Percentiles rank a stretch among this genome's conserved stretches.
Conservation (phyloP, 2,329 filamentous ascomycete genomes). For the Alternaria rosae region DNA sequence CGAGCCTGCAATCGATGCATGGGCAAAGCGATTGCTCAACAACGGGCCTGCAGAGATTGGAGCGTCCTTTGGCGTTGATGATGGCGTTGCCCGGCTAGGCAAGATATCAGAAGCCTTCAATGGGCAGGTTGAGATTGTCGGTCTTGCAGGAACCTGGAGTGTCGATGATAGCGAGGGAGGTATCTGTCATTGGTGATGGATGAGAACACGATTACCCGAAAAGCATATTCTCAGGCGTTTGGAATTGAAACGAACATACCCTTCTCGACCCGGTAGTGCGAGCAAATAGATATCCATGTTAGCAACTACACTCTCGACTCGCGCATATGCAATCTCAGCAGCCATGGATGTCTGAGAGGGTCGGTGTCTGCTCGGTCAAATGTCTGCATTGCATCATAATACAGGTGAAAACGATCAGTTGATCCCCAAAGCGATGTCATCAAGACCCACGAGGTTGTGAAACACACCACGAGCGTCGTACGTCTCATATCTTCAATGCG, state of each 20-base stretch:
- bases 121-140: slow-evolving; percentile 67
- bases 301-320: not conserved
- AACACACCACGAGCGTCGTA: not conserved
- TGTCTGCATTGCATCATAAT: slow-evolving; percentile 5
- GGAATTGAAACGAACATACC: slow-evolving; percentile 5
- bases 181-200: slow-evolving; percentile 29
- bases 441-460: not conserved
- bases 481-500: not conserved
- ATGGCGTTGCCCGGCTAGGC: slow-evolving; percentile 55
- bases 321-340: not conserved
- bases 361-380: not conserved
- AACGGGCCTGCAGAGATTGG: slow-evolving; percentile 55
- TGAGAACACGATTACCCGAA: not conserved
- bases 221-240: slow-evolving; percentile 7
- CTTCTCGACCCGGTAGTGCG: not conserved
- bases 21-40: slow-evolving; percentile 66
- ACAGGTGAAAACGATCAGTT: not conserved
- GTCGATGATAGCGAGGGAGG: slow-evolving; percentile 80
- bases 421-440: not conserved
- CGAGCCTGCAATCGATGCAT: slow-evolving; percentile 80
- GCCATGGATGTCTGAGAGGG: not conserved
- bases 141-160: slow-evolving; percentile 86
- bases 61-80: slow-evolving; percentile 15
- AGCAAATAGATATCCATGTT: not conserved
- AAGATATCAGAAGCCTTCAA: slow-evolving; percentile 62